phyloP scores from a whole-genome alignment of 345 rosid genomes.

The Noccaea caerulescens region DNA sequence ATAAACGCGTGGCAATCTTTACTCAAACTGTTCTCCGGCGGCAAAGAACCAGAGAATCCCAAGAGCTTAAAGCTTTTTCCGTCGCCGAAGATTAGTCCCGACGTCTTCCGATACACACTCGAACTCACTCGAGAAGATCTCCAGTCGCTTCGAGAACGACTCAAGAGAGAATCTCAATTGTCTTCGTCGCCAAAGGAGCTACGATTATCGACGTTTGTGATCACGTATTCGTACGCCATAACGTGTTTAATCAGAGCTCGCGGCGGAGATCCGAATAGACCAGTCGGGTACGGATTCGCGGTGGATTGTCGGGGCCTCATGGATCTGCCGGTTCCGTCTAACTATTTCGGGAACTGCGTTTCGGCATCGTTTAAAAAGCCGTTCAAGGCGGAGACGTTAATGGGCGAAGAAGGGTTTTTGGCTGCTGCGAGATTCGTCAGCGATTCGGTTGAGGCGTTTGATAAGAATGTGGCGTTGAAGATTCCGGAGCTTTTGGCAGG shows the following conservation, averaged over 20 bases:
- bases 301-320: constrained; percentile 46
- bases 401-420: not conserved
- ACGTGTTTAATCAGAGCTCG: constrained; percentile 35
- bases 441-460: constrained; percentile 9
- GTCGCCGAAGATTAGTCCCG: not conserved
- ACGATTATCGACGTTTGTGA: constrained; percentile 42
- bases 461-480: not conserved
- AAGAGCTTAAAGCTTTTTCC: constrained; percentile 16
- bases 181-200: not conserved
- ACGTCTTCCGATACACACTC: constrained; percentile 19
- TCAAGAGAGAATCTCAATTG: constrained; percentile 15
- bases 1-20: not conserved
- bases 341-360: constrained; percentile 48
- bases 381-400: not conserved
- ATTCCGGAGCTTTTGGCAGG: not conserved
- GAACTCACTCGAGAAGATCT: constrained; percentile 9
- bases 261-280: constrained; percentile 18
- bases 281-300: constrained; percentile 5
- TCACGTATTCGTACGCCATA: constrained; percentile 35
- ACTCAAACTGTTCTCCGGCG: not conserved
- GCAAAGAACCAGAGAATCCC: constrained; percentile 8
- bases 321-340: constrained; percentile 42
- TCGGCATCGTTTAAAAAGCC: no score
- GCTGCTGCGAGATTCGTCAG: constrained; percentile 2
- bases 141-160: constrained; percentile 10